Percentiles rank a stretch among this genome's conserved stretches.
These are phyloP conservation scores for Coniochaeta sp. DNA, from an alignment of 2,329 filamentous ascomycete genomes.

Conservation along the genomic window DNA sequence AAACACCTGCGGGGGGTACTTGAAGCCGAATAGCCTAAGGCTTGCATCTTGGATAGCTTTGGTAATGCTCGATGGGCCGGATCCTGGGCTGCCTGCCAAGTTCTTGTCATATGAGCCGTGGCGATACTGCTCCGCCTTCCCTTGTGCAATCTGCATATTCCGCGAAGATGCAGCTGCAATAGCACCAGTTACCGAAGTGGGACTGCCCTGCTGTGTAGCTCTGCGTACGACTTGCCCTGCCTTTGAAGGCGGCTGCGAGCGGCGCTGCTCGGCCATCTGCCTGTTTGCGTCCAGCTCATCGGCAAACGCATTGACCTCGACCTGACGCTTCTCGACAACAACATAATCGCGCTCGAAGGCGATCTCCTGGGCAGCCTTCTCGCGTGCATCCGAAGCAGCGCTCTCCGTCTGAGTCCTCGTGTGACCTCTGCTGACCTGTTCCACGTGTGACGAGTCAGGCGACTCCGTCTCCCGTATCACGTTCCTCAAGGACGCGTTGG, in stretches of 20 bases:
- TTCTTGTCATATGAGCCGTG: constrained; percentile 72
- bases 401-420: constrained; percentile 5
- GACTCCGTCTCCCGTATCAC: constrained; percentile 24
- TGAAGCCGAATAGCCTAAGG: constrained; percentile 63
- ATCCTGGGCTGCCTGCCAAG: constrained; percentile 62
- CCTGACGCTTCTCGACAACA: constrained; percentile 86
- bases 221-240: constrained; percentile 63
- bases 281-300: constrained; percentile 88
- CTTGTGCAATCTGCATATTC: constrained; percentile 66
- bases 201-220: constrained; percentile 69
- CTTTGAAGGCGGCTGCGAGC: constrained; percentile 38
- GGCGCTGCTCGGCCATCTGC: constrained; percentile 34
- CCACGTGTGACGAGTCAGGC: constrained; percentile 24
- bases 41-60: constrained; percentile 95
- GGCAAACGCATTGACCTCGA: constrained; percentile 95
- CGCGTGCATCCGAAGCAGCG: constrained; percentile 43
- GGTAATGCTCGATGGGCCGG: constrained; percentile 83
- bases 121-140: constrained; percentile 65
- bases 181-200: constrained; percentile 62
- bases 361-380: constrained; percentile 75
- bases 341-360: constrained; percentile 93
- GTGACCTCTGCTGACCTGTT: constrained; percentile 24
- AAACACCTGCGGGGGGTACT: constrained; percentile 55
- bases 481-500: constrained; percentile 30
- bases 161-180: constrained; percentile 60